phyloP scores from a whole-genome alignment of 2,329 filamentous ascomycete genomes.

The Cercospora sesami region DNA sequence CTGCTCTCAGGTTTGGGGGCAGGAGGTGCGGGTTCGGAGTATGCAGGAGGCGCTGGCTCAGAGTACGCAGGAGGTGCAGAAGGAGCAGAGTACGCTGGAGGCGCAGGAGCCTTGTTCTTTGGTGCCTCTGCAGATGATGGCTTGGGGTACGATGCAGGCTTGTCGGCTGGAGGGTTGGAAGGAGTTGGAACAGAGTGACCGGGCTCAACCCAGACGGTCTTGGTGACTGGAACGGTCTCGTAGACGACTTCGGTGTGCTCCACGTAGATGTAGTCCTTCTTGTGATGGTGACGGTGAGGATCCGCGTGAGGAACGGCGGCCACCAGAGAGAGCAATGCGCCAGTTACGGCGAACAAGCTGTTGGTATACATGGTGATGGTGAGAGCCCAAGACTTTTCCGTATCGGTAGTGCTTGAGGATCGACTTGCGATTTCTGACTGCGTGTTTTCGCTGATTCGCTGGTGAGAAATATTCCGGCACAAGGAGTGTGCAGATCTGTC shows the following conservation, averaged over 20 bases:
- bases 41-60: conserved; percentile 28
- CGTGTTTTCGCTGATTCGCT: conserved; percentile 4
- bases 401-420: conserved; percentile 23
- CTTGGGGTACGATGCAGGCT: conserved; percentile 12
- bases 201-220: conserved; percentile 50
- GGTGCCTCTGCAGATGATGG: background rate
- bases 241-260: conserved; percentile 51
- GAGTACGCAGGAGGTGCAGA: conserved; percentile 27
- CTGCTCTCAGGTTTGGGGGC: conserved; percentile 27
- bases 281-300: conserved; percentile 28
- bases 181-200: conserved; percentile 26
- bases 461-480: conserved; percentile 18
- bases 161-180: conserved; percentile 14
- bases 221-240: conserved; percentile 52
- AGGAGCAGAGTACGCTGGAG: conserved; percentile 29
- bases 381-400: conserved; percentile 15
- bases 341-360: conserved; percentile 34
- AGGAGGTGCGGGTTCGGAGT: conserved; percentile 21
- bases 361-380: conserved; percentile 35
- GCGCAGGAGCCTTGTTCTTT: conserved; percentile 16
- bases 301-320: conserved; percentile 36
- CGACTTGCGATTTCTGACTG: conserved; percentile 24
- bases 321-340: conserved; percentile 35
- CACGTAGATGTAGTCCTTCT: conserved; percentile 51
- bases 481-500: conserved; percentile 31